Percentiles rank a stretch among this genome's conserved stretches.
Evolutionary conservation across 139 green algal species (phyloP).

Genomic region (Yamagishiella unicocca): DNA sequence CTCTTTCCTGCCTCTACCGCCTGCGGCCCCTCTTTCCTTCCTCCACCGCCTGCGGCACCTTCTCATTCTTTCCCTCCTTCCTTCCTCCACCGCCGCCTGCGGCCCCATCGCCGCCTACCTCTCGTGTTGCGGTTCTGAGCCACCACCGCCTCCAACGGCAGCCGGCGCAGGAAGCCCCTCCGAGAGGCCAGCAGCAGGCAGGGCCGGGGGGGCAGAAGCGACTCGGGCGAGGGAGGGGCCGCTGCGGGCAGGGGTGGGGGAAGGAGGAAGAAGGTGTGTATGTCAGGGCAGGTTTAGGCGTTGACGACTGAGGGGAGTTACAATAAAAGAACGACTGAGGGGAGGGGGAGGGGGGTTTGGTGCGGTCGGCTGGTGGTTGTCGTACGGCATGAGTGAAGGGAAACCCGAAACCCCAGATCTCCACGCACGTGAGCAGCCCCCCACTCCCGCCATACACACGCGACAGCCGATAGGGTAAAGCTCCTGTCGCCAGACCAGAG

Average conservation of each 20-base stretch:
- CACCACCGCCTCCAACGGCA: constrained; percentile 73
- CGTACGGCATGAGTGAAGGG: too few relatives aligned
- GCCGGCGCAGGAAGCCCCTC: constrained; percentile 91
- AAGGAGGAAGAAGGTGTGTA: too few relatives aligned
- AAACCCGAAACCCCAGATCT: too few relatives aligned
- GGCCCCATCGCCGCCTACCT: constrained; percentile 7
- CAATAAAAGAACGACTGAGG: too few relatives aligned
- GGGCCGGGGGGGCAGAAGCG: neutral
- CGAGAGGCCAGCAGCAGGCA: constrained; percentile 76
- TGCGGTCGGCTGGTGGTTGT: too few relatives aligned
- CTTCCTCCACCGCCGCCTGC: neutral
- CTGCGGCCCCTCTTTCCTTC: neutral
- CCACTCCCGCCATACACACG: too few relatives aligned
- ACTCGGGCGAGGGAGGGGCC: neutral
- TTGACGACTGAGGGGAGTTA: neutral
- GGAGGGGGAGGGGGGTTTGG: too few relatives aligned
- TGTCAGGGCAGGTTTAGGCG: neutral
- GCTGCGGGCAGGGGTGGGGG: neutral
- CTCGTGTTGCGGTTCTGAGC: constrained; percentile 53
- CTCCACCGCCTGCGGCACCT: neutral
- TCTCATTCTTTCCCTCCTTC: neutral
- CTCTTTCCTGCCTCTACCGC: neutral
- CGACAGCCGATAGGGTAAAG: too few relatives aligned
- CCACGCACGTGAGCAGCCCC: too few relatives aligned
- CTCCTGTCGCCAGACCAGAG: neutral